Evolutionary conservation across 768 basidiomycete genomes (phyloP).

Genomic region (Obba rivulosa): DNA sequence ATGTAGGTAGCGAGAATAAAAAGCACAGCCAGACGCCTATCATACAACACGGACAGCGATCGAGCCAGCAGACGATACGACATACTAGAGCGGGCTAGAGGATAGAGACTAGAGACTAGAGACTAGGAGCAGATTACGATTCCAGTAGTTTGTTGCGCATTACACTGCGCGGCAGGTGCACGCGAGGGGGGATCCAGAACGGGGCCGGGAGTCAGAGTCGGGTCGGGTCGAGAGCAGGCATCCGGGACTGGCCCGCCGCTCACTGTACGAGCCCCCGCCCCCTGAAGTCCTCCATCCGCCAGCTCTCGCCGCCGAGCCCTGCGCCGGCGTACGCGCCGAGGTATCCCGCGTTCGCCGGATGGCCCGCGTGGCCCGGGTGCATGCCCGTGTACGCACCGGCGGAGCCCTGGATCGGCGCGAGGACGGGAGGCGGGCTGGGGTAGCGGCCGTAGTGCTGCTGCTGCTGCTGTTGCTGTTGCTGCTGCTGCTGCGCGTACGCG

Average conservation of each 20-base stretch:
- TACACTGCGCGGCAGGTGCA: too few species aligned
- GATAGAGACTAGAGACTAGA: too few species aligned
- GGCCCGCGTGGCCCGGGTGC: slow-evolving; percentile 1
- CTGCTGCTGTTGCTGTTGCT: background rate
- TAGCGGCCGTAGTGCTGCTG: slow-evolving; percentile 4
- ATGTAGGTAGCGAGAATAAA: too few species aligned
- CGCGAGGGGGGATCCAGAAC: too few species aligned
- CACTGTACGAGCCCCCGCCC: background rate
- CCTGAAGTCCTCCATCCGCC: background rate
- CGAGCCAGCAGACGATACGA: too few species aligned
- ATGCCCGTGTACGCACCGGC: background rate
- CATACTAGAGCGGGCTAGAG: too few species aligned
- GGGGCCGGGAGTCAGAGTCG: too few species aligned
- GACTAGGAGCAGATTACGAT: too few species aligned
- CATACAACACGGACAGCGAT: too few species aligned
- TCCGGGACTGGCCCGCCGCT: background rate
- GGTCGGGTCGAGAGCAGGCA: too few species aligned
- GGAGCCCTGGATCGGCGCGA: slow-evolving; percentile 16
- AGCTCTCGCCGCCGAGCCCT: background rate
- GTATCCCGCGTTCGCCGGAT: background rate
- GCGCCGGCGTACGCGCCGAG: slow-evolving; percentile 3
- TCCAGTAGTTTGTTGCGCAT: too few species aligned
- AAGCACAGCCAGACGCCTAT: too few species aligned
- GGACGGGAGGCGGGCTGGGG: slow-evolving; percentile 10
- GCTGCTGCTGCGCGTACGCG: background rate